Base-by-base conservation (phyloP, 1,284 basidiomycete species). In the Ustilago shanxiensis region DNA sequence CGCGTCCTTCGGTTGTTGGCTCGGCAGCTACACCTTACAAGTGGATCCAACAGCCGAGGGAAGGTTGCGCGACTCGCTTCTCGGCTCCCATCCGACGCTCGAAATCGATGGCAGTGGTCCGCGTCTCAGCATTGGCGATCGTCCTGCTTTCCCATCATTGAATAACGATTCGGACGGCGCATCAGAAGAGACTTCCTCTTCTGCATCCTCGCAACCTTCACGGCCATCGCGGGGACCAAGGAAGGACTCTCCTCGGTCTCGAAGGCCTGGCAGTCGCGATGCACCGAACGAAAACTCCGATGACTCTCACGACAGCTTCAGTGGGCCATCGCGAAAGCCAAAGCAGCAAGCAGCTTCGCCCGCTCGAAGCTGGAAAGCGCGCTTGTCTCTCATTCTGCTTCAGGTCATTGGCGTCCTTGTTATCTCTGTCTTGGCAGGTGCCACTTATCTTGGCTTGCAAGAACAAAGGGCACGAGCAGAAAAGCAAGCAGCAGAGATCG, bases 1-100 rank as follows among this genome's bases (percentile, higher is more conserved):
- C 62, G 50, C 67, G 1, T 76, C 78, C 1, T 81, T 76, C 26
- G 79, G 81, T 1, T 83, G 81, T 65, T 81, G 79, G 79, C 66
- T 83, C 18, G 81, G 81, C 47, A 72, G 72, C 51, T 83, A 81
- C 44, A 63, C 71, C 26, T 55, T 79, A 0, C 62, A 77, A 35
- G 70, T 72, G 18, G 75, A 77, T 39, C 22, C 70, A 1, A 73
- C 66, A n/a, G 70, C 64, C 14, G 73, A 74, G 44, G 62, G 66
- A 13, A 69, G 49, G 33, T 37, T 69, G 51, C 69, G 71, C 24
- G 74, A 73, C 51, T 64, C 72, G 47, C 60, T 70, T 26, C 31
- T 68, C 37, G 66, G 52, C n/a, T 68, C 69, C 8, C 57, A 66
- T 41, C 66, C 65, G 2, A 61, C 66, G 13, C 70, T 77, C 49